Conservation (phyloP, 2,329 filamentous ascomycete species). For the Boeremia exigua region DNA sequence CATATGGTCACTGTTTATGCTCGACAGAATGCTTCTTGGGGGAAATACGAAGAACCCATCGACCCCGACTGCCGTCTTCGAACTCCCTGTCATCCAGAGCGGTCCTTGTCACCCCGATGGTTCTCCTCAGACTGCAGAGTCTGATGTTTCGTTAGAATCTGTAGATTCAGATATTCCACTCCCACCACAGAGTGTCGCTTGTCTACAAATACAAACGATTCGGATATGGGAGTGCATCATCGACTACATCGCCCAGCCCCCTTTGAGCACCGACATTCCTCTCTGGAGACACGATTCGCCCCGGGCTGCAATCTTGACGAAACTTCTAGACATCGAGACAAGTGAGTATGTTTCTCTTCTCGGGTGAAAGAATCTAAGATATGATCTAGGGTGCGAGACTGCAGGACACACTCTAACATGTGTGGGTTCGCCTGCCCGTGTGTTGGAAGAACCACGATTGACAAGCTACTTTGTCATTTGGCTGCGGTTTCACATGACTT, state of each 20-base stretch:
- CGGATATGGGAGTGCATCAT: slow-evolving; percentile 12
- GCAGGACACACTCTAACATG: slow-evolving; percentile 3
- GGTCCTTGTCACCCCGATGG: slow-evolving; percentile 9
- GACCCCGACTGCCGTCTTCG: background rate
- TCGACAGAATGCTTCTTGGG: slow-evolving; percentile 13
- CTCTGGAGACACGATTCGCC: slow-evolving; percentile 15
- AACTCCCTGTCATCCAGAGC: slow-evolving; percentile 5
- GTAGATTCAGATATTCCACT: slow-evolving; percentile 3
- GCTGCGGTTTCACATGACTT: slow-evolving; percentile 7
- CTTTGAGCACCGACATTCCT: slow-evolving; percentile 6
- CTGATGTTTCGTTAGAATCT: slow-evolving; percentile 2
- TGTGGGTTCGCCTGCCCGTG: slow-evolving; percentile 8
- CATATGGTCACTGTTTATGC: slow-evolving; percentile 15
- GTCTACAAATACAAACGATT: slow-evolving; percentile 5
- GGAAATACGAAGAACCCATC: slow-evolving; percentile 6
- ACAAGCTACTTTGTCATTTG: slow-evolving; percentile 7
- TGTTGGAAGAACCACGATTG: slow-evolving; percentile 8
- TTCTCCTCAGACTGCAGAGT: background rate
- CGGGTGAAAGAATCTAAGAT: background rate
- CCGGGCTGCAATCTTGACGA: slow-evolving; percentile 8
- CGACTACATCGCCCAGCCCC: slow-evolving; percentile 5
- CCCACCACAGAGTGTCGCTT: slow-evolving; percentile 5
- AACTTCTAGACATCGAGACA: slow-evolving; percentile 9
- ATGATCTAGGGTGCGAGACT: slow-evolving; percentile 6
- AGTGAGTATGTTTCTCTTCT: slow-evolving; percentile 2